A percentile compares a stretch with the other conserved stretches of the same genome.
These are phyloP conservation scores for Colletotrichum cordylinicola DNA, from an alignment of 2,329 filamentous ascomycete species.

Conservation along the genomic window DNA sequence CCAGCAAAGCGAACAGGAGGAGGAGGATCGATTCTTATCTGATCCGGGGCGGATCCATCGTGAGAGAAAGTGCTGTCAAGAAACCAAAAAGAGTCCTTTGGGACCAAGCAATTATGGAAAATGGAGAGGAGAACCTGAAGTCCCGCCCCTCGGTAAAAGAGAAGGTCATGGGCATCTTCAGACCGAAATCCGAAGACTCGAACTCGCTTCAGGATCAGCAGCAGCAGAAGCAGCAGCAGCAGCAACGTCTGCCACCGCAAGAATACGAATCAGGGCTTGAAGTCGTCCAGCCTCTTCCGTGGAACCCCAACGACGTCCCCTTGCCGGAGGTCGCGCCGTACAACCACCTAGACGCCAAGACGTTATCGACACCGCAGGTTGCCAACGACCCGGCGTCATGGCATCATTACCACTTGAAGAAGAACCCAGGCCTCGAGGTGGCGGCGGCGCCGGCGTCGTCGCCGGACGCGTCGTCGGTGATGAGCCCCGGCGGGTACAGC, in stretches of 20 bases:
- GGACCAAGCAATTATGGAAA: not conserved
- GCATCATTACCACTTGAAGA: conserved; percentile 4
- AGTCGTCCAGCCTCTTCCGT: not conserved
- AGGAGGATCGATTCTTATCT: not conserved
- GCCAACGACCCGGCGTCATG: not conserved
- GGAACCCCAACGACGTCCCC: conserved; percentile 3
- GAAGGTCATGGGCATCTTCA: not conserved
- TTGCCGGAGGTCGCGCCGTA: conserved; percentile 4
- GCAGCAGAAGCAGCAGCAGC: not conserved
- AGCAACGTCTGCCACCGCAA: not conserved
- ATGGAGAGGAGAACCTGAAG: not conserved
- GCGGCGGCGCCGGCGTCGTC: not conserved
- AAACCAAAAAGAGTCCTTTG: not conserved
- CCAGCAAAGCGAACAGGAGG: not conserved
- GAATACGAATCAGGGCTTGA: conserved; percentile 15
- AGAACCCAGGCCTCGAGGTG: not conserved
- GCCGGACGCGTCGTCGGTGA: not conserved
- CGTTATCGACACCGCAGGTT: not conserved
- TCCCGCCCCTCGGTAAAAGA: not conserved
- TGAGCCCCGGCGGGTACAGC: not conserved
- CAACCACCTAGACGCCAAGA: not conserved
- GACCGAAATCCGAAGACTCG: not conserved
- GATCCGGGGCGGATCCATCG: not conserved
- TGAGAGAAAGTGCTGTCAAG: not conserved
- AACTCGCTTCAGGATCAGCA: not conserved